These are phyloP conservation scores for Beauveria brongniartii DNA, from an alignment of 2,329 filamentous ascomycete species.

Conservation along the genomic window DNA sequence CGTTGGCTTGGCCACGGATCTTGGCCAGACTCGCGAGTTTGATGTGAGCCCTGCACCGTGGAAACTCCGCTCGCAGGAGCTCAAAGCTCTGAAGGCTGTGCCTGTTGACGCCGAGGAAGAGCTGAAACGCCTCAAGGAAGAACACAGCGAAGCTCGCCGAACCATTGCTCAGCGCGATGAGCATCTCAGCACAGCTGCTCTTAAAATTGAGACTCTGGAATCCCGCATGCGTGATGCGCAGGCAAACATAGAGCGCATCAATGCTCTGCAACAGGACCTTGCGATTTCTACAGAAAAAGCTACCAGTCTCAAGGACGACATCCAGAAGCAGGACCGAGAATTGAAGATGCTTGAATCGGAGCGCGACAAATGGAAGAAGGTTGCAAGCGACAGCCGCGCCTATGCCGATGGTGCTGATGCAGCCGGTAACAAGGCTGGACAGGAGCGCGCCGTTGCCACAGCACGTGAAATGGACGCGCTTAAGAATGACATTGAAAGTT, in stretches of 20 bases:
- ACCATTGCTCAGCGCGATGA: constrained; percentile 68
- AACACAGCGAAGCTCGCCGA: constrained; percentile 69
- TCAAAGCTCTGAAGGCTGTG: constrained; percentile 73
- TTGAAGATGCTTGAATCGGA: constrained; percentile 56
- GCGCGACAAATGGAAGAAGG: constrained; percentile 63
- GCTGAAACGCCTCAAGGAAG: constrained; percentile 69
- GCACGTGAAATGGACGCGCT: constrained; percentile 66
- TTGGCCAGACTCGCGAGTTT: constrained; percentile 70
- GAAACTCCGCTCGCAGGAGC: constrained; percentile 71
- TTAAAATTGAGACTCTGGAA: constrained; percentile 89
- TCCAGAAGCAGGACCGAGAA: constrained; percentile 60
- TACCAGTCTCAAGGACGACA: constrained; percentile 49
- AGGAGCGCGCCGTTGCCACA: constrained; percentile 60
- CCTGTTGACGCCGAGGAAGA: constrained; percentile 81
- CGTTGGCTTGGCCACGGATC: constrained; percentile 58
- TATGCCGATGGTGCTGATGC: constrained; percentile 46
- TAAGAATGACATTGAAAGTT: constrained; percentile 56
- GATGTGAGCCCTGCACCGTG: constrained; percentile 71
- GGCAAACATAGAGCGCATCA: constrained; percentile 64
- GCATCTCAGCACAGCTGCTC: constrained; percentile 74
- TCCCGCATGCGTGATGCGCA: constrained; percentile 77
- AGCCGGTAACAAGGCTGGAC: constrained; percentile 46
- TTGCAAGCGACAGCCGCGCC: constrained; percentile 52
- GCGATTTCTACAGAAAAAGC: constrained; percentile 43
- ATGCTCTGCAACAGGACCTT: constrained; percentile 54